A percentile compares a stretch with the other conserved stretches of the same genome.
These are phyloP conservation scores for Inosperma sp. DNA, from an alignment of 768 basidiomycete species.

Conservation along the genomic window DNA sequence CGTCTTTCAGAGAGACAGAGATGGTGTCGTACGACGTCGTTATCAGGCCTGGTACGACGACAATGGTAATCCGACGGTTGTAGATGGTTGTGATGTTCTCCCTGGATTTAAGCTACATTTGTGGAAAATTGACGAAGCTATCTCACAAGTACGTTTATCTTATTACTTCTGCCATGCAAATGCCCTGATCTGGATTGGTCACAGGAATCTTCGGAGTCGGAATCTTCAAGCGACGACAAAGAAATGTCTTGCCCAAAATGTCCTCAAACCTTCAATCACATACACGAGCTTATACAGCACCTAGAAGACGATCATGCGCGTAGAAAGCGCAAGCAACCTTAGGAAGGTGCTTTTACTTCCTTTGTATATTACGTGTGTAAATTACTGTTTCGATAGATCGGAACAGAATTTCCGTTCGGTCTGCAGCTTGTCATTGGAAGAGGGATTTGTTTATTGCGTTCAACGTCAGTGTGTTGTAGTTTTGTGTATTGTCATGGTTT, in stretches of 20 bases:
- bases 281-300: background rate
- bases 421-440: no score
- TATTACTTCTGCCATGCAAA: background rate
- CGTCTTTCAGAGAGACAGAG: no score
- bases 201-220: background rate
- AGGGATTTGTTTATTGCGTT: no score
- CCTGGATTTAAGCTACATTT: background rate
- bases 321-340: constrained; percentile 1
- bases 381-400: no score
- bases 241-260: background rate
- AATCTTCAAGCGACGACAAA: background rate
- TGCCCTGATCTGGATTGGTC: background rate
- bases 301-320: background rate
- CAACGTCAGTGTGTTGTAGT: no score
- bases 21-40: no score
- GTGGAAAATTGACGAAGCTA: constrained; percentile 2
- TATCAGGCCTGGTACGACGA: background rate
- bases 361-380: no score
- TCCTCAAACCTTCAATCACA: background rate
- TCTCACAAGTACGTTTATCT: constrained; percentile 2
- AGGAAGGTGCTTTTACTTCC: constrained; percentile 1
- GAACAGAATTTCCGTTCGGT: no score
- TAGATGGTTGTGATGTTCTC: background rate
- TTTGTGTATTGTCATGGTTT: no score
- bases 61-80: background rate